Base-by-base conservation (phyloP, 1,284 basidiomycete genomes). In the Neolentinus lepideus region DNA sequence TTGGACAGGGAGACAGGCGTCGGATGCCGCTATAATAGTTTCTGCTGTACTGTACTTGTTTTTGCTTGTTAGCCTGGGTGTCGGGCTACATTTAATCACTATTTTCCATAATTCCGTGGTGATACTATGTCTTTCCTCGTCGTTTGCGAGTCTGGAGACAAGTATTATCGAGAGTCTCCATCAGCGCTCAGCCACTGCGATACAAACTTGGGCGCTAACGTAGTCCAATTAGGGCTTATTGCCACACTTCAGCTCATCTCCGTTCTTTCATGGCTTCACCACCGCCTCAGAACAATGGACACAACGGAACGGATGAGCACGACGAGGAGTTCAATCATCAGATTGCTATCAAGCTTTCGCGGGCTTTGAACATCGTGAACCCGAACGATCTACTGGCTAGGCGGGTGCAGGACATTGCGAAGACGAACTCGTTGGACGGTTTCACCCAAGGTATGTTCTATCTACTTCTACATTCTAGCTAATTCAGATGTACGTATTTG, bases 321-420 rank as follows among this genome's bases (percentile, higher is more conserved):
- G 9, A 61, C 10, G 77, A 84, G 56, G 76, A 79, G 16, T 92
- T 91, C 66, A 80, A 78, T 33, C 90, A 92, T 66, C 81, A 86
- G 57, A 71, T 92, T 33, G 90, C 90, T 21, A 88, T 92, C 60
- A 83, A 90, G 71, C 78, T 94, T 26, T 92, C 90, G 2, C 74
- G 92, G 29, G 82, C 83, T 9, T 76, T 94, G 64, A 93, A 93
- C 68, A 76, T 78, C 10, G 69, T 92, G 57, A 91, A 91, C 63
- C 89, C 90, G 0, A 94, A 94, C 66, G 89, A 92, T 63, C 71
- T 89, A 1, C 78, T 95, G 24, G 91, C 91, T 1, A 77, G 80
- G 58, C 76, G 88, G 57, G 88, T 94, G 45, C 85, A 86, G 52
- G 87, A 90, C 60, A 88, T 94, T 54, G 91, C 90, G 3, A 84